Evolutionary conservation across 148 eudicot species (phyloP).

Genomic region (Amaranthus cruentus): DNA sequence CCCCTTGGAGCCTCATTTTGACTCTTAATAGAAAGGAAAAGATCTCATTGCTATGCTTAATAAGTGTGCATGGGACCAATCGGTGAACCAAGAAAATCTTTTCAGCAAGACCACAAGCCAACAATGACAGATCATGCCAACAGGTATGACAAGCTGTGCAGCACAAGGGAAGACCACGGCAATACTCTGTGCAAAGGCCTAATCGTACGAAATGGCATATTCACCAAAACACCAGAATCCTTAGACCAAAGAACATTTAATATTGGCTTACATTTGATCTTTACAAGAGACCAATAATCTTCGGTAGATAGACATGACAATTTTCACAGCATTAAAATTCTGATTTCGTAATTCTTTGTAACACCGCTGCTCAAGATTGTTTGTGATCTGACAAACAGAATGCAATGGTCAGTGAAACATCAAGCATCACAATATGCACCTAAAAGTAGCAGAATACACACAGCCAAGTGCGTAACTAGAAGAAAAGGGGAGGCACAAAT

Average conservation of each 20-base stretch:
- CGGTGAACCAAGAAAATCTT: no score
- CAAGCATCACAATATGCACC: constrained; percentile 1
- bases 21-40: no score
- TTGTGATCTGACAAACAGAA: constrained; percentile 57
- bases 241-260: constrained; percentile 3
- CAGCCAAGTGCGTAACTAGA: neutral
- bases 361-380: constrained; percentile 79
- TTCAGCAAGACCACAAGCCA: no score
- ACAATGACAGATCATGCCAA: no score
- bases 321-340: constrained; percentile 60
- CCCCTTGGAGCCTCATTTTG: no score
- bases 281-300: constrained; percentile 71
- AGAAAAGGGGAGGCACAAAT: constrained; percentile 8
- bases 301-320: constrained; percentile 72
- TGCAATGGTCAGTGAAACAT: constrained; percentile 13
- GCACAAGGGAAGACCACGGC: no score
- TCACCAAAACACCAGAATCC: no score
- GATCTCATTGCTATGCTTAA: no score
- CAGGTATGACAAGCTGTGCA: no score
- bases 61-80: no score
- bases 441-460: neutral
- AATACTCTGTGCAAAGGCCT: no score
- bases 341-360: constrained; percentile 81
- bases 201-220: no score
- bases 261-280: constrained; percentile 81